These are phyloP conservation scores for Xylariaceae sp. DNA, from an alignment of 2,329 filamentous ascomycete genomes.

Conservation along the genomic window DNA sequence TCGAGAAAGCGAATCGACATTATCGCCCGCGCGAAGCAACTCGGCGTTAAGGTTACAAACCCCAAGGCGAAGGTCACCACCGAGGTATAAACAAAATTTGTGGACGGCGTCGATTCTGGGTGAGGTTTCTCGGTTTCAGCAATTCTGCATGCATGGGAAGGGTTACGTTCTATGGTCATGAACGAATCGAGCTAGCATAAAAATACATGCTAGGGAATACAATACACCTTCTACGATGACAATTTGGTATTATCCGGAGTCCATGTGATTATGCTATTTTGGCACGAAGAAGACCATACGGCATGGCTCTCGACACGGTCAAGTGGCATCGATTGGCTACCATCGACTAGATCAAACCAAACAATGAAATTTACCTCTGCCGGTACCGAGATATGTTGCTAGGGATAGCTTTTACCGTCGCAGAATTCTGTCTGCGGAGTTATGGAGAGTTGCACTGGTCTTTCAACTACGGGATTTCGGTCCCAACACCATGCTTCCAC, in stretches of 20 bases:
- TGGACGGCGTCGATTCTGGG: slow-evolving; percentile 24
- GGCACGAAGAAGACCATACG: too few species aligned
- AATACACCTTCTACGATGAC: slow-evolving; percentile 30
- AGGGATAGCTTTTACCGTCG: too few species aligned
- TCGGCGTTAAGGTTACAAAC: slow-evolving; percentile 99
- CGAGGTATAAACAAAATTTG: slow-evolving; percentile 61
- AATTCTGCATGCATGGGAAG: slow-evolving; percentile 31
- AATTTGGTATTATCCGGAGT: slow-evolving; percentile 1
- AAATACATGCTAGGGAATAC: slow-evolving; percentile 31
- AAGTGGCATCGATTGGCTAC: too few species aligned
- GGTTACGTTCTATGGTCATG: slow-evolving; percentile 31
- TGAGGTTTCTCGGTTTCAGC: slow-evolving; percentile 32
- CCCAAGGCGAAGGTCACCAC: slow-evolving; percentile 98
- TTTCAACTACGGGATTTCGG: too few species aligned
- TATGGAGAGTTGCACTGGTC: too few species aligned
- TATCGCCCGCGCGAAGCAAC: slow-evolving; percentile 92
- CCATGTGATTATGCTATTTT: neutral
- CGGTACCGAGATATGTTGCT: too few species aligned
- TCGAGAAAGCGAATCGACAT: slow-evolving; percentile 99
- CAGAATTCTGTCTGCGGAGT: too few species aligned
- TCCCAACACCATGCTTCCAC: too few species aligned
- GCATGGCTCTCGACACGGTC: too few species aligned
- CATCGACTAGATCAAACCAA: too few species aligned
- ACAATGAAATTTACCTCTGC: too few species aligned
- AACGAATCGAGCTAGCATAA: slow-evolving; percentile 31